These are phyloP conservation scores for Steccherinum ochraceum DNA, from an alignment of 768 basidiomycete species.

Conservation along the genomic window DNA sequence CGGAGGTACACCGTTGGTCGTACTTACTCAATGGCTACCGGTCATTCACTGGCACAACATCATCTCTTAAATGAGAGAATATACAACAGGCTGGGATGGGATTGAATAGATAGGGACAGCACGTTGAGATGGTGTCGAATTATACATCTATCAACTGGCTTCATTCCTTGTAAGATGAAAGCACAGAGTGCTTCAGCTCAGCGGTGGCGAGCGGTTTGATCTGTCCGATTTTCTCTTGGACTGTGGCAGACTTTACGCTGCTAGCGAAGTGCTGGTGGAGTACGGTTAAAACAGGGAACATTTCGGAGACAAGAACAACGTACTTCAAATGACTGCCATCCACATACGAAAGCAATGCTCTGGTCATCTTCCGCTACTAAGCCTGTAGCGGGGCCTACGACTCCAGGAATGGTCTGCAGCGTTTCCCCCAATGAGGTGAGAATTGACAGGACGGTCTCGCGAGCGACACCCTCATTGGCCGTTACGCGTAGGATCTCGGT, in stretches of 20 bases:
- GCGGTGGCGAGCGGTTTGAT: background rate
- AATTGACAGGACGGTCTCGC: background rate
- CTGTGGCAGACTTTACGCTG: background rate
- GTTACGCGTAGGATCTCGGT: background rate
- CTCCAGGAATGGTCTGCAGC: background rate
- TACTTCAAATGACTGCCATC: background rate
- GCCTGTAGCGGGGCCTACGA: background rate
- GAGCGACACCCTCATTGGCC: background rate
- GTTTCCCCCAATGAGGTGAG: background rate
- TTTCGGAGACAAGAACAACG: background rate
- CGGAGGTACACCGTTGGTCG: no score
- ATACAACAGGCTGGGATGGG: no score
- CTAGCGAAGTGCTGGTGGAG: background rate
- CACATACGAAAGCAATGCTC: background rate
- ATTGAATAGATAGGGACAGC: no score
- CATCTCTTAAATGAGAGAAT: no score
- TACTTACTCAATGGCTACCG: no score
- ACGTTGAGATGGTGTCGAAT: no score
- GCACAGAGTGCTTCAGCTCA: background rate
- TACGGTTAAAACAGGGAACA: background rate
- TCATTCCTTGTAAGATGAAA: background rate
- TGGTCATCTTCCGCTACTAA: background rate
- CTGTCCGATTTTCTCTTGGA: background rate
- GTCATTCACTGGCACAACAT: no score
- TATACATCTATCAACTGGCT: no score